Conservation (phyloP, 2,329 filamentous ascomycete genomes). For the Colletotrichum sp. region DNA sequence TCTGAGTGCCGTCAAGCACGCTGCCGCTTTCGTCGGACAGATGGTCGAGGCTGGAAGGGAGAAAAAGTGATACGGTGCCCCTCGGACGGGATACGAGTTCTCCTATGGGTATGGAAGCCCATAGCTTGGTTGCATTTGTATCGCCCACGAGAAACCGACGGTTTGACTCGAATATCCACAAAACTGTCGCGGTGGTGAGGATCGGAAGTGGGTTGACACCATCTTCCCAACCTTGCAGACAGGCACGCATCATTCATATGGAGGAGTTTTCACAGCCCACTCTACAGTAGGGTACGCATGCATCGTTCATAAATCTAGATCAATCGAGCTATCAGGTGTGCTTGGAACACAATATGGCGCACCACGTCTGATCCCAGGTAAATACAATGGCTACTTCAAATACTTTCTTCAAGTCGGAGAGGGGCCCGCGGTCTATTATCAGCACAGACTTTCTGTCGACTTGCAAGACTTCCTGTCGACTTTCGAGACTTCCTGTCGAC, state of each 20-base stretch:
- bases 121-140: neutral
- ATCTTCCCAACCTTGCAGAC: neutral
- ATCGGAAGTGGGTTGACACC: neutral
- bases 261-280: neutral
- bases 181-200: neutral
- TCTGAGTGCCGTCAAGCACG: neutral
- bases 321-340: neutral
- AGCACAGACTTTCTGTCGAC: neutral
- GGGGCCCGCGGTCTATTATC: neutral
- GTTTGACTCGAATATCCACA: neutral
- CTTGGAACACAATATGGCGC: neutral
- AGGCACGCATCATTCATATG: neutral
- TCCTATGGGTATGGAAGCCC: neutral
- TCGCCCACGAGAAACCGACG: neutral
- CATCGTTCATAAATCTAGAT: neutral
- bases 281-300: neutral
- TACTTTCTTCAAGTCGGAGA: slow-evolving; percentile 1
- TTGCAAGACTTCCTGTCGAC: too few relatives aligned
- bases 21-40: neutral
- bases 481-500: too few relatives aligned
- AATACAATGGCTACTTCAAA: neutral
- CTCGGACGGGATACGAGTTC: neutral
- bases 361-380: neutral
- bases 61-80: neutral
- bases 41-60: neutral